Evolutionary conservation across 2,329 filamentous ascomycete genomes (phyloP).

Genomic region (Stagonosporopsis vannaccii): DNA sequence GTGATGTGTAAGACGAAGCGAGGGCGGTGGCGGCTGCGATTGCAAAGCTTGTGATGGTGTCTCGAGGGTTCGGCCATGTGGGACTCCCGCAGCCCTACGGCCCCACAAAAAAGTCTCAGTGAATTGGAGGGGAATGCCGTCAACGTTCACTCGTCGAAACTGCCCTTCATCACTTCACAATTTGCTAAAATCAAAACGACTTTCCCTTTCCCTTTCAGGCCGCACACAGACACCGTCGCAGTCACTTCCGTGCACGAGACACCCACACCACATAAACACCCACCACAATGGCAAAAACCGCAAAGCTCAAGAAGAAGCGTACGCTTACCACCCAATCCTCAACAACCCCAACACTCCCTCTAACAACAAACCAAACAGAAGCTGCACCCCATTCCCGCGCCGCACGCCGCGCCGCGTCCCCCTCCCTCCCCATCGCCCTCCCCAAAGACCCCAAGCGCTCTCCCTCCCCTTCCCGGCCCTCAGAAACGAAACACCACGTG

Average conservation of each 20-base stretch:
- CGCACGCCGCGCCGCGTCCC: conserved; percentile 74
- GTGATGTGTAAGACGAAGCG: conserved; percentile 14
- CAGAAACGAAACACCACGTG: conserved; percentile 56
- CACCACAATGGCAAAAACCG: conserved; percentile 53
- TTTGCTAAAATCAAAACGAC: no score
- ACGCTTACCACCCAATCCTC: conserved; percentile 2
- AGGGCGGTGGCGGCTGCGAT: conserved; percentile 26
- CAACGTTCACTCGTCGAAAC: no score
- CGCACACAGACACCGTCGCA: not conserved
- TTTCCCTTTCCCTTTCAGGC: not conserved
- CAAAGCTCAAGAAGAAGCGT: conserved; percentile 57
- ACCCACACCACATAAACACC: not conserved
- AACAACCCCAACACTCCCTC: conserved; percentile 11
- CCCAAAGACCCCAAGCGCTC: conserved; percentile 57
- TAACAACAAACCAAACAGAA: conserved; percentile 52
- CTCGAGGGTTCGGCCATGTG: conserved; percentile 9
- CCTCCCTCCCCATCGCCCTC: conserved; percentile 71
- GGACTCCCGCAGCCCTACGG: conserved; percentile 11
- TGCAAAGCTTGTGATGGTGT: conserved; percentile 19
- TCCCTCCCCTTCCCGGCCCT: conserved; percentile 17
- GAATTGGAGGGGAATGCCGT: not conserved
- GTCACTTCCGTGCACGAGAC: not conserved
- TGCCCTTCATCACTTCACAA: no score
- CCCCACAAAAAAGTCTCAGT: conserved; percentile 15
- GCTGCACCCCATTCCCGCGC: conserved; percentile 76